A percentile compares a stretch with the other conserved stretches of the same genome.
Evolutionary conservation across 768 basidiomycete genomes (phyloP).

Genomic region (Amanita rimosa): DNA sequence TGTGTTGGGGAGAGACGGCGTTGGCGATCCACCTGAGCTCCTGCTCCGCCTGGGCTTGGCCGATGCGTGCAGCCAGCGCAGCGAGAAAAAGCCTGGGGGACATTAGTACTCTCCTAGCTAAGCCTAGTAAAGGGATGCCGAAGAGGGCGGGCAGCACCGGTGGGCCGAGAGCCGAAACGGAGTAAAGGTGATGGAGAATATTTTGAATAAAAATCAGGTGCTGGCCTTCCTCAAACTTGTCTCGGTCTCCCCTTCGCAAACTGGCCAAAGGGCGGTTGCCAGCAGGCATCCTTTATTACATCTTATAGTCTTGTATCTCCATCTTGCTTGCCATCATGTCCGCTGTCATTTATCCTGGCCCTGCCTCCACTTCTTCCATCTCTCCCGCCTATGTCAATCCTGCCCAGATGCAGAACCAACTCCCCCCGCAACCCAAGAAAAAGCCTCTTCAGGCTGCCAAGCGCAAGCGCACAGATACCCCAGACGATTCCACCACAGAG

Average conservation of each 20-base stretch:
- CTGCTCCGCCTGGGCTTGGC: constrained; percentile 22
- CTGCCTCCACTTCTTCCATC: constrained; percentile 21
- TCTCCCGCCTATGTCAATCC: constrained; percentile 29
- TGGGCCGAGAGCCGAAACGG: constrained; percentile 9
- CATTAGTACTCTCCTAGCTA: too few relatives aligned
- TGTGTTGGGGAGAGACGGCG: constrained; percentile 9
- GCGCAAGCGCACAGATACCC: constrained; percentile 52
- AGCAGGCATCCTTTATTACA: neutral
- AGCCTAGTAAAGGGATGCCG: neutral
- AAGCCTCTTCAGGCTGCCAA: constrained; percentile 27
- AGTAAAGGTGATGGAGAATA: constrained; percentile 4
- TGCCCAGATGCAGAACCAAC: constrained; percentile 25
- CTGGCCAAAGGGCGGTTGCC: neutral
- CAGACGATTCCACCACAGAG: constrained; percentile 43
- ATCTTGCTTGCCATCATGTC: constrained; percentile 12
- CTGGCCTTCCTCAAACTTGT: constrained; percentile 7
- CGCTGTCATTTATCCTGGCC: constrained; percentile 11
- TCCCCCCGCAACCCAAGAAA: constrained; percentile 24
- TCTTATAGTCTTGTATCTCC: constrained; percentile 7
- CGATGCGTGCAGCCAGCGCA: constrained; percentile 17
- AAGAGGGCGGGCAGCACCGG: neutral
- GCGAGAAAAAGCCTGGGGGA: constrained; percentile 13
- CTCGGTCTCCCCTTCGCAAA: constrained; percentile 19
- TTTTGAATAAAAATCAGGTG: constrained; percentile 6
- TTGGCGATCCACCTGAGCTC: constrained; percentile 36